Evolutionary conservation across 2,329 filamentous ascomycete genomes (phyloP), one percentile per base, ranked within the genome.

Genomic region (Orbilia ellipsospora): DNA sequence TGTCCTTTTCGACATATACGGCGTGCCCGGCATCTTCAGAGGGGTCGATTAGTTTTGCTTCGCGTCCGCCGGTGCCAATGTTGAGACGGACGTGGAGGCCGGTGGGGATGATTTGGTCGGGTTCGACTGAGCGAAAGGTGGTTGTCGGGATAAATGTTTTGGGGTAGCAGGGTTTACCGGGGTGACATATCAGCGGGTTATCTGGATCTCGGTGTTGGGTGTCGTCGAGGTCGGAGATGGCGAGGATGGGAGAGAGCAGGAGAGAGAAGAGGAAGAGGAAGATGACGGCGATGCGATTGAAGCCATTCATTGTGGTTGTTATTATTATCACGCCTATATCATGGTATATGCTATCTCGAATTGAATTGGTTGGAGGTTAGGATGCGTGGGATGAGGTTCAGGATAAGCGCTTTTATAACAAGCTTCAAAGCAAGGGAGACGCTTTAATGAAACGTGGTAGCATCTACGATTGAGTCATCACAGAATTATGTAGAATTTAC

Each of bases 51-150:
- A 91, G 84, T 79, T 90, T 89, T 78, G 89, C 90, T 80, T 90
- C 88, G 78, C 88, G 89, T 78, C 85, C 79, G 20, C 90, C 89
- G 0, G 88, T 89, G 78, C 85, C 85, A 55, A 92, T 84, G 80
- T 92, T 87, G 65, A 92, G 82, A 45, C 89, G 87, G 61, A 91
- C 85, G 80, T 92, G 90, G 3, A 92, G 85, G 4, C 90, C 90
- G 0, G 84, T 82, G 0, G 90, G 89, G 2, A 92, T 80, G 44
- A 90, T 86, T 80, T 92, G 90, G 78, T 90, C 90, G 42, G 88
- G 85, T 73, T 85, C 87, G 48, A 92, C 84, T 6, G 82, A 79
- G 80, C 90, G 88, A 77, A 91, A 92, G 68, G 90, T 85, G 56
- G 89, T 82, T 0, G 89, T 91, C 0, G 90, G 84, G 66, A 86